Percentiles rank a stretch among this genome's conserved stretches.
These are phyloP conservation scores for Chaetomium sp. DNA, from an alignment of 2,329 filamentous ascomycete species.

Conservation along the genomic window DNA sequence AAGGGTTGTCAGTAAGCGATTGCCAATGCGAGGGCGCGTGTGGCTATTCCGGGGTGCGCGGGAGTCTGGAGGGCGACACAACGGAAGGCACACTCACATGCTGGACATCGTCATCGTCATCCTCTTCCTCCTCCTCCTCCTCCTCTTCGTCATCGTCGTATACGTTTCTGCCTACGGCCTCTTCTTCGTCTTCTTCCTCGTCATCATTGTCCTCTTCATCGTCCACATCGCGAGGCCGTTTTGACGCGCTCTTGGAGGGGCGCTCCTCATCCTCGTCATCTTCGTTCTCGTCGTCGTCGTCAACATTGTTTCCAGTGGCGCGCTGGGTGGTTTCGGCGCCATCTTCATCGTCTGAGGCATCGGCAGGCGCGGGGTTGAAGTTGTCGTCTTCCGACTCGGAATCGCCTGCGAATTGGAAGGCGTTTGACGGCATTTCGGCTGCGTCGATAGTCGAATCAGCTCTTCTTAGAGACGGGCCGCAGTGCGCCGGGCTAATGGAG, in stretches of 20 bases:
- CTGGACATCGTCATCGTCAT: slow-evolving; percentile 69
- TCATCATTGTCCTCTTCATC: slow-evolving; percentile 41
- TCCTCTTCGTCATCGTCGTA: slow-evolving; percentile 51
- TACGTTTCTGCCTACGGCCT: slow-evolving; percentile 45
- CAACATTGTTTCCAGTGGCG: slow-evolving; percentile 34
- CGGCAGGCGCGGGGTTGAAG: slow-evolving; percentile 81
- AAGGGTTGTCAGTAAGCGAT: slow-evolving; percentile 28
- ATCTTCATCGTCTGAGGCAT: slow-evolving; percentile 72
- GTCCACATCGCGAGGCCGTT: slow-evolving; percentile 41
- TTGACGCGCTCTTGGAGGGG: slow-evolving; percentile 28
- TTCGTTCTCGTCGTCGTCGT: slow-evolving; percentile 49
- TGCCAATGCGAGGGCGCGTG: no score
- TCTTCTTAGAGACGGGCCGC: background rate
- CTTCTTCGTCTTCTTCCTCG: slow-evolving; percentile 43
- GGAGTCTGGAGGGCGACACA: background rate
- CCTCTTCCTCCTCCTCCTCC: slow-evolving; percentile 63
- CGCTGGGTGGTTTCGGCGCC: slow-evolving; percentile 42
- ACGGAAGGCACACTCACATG: slow-evolving; percentile 50
- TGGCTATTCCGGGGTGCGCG: background rate
- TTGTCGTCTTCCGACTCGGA: slow-evolving; percentile 80
- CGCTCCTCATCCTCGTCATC: slow-evolving; percentile 49
- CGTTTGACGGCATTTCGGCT: slow-evolving; percentile 51
- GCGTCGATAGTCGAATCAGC: slow-evolving; percentile 7
- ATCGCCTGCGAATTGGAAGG: slow-evolving; percentile 56
- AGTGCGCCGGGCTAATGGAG: background rate